Percentiles rank a stretch among this genome's conserved stretches.
Conservation (phyloP, 2,329 filamentous ascomycete species). For the Aspergillus felis region DNA sequence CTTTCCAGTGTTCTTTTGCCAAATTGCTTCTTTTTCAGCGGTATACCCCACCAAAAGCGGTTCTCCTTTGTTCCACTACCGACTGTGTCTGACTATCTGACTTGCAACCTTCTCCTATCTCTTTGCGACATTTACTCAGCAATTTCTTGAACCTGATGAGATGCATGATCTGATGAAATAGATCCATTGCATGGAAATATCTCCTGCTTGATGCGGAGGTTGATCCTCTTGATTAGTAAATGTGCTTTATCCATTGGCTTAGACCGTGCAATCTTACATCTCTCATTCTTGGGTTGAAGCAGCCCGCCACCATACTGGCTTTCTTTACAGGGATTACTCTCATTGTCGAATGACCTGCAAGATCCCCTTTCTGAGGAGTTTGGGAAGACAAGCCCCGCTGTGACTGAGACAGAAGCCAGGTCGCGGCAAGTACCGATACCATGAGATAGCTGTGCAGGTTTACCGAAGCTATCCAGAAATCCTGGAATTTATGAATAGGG, state of each 20-base stretch:
- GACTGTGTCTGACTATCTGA: slow-evolving; percentile 14
- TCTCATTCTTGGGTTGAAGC: not conserved
- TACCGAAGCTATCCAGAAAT: not conserved
- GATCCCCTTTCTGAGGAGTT: not conserved
- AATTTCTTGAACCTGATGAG: slow-evolving; percentile 11
- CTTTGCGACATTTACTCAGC: slow-evolving; percentile 3
- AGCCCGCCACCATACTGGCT: not conserved
- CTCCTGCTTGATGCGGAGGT: not conserved
- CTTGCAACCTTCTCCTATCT: slow-evolving; percentile 5
- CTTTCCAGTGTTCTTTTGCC: slow-evolving; percentile 4
- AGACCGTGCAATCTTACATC: not conserved
- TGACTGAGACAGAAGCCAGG: not conserved
- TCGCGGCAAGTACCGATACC: not conserved
- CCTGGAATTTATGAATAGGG: not conserved
- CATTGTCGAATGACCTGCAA: not conserved
- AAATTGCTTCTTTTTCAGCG: slow-evolving; percentile 25
- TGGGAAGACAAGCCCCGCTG: not conserved
- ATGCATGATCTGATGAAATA: slow-evolving; percentile 14
- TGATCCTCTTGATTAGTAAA: not conserved
- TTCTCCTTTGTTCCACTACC: slow-evolving; percentile 16
- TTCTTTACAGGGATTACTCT: not conserved
- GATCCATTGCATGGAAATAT: not conserved
- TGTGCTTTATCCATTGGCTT: not conserved
- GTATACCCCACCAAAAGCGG: slow-evolving; percentile 29
- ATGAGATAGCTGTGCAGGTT: not conserved